phyloP scores from a whole-genome alignment of 345 rosid species.

The Acer campestre region DNA sequence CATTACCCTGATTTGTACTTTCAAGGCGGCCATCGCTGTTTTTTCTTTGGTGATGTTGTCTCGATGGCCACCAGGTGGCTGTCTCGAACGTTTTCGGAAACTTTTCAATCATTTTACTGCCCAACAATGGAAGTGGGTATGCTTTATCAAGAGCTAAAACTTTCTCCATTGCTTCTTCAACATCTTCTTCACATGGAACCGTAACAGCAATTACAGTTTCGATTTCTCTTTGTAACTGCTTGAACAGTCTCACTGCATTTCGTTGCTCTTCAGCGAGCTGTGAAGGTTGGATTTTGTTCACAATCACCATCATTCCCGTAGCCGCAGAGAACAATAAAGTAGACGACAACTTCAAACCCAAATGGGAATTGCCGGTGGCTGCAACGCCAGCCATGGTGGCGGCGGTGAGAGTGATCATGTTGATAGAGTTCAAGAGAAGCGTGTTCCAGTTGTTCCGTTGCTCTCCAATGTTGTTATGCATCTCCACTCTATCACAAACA shows the following conservation, averaged over 20 bases:
- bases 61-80: conserved; percentile 32
- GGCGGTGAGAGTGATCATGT: conserved; percentile 67
- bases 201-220: conserved; percentile 21
- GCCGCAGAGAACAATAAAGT: conserved; percentile 44
- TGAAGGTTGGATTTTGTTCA: conserved; percentile 64
- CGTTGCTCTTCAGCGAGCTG: conserved; percentile 65
- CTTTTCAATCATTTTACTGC: conserved; percentile 29
- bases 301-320: conserved; percentile 39
- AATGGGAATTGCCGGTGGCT: conserved; percentile 26
- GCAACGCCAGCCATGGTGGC: conserved; percentile 60
- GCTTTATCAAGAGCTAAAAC: conserved; percentile 34
- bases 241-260: conserved; percentile 44
- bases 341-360: conserved; percentile 51
- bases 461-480: conserved; percentile 66
- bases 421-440: conserved; percentile 60
- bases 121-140: conserved; percentile 35
- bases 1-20: conserved; percentile 10
- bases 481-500: conserved; percentile 66
- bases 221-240: conserved; percentile 37
- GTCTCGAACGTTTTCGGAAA: conserved; percentile 29
- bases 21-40: neutral
- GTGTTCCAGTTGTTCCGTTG: conserved; percentile 73
- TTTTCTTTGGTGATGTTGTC: neutral
- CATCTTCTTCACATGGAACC: conserved; percentile 13
- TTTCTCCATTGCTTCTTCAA: conserved; percentile 16